Conservation (phyloP, 352 stramenopile species). For the Phytophthora hibernalis region DNA sequence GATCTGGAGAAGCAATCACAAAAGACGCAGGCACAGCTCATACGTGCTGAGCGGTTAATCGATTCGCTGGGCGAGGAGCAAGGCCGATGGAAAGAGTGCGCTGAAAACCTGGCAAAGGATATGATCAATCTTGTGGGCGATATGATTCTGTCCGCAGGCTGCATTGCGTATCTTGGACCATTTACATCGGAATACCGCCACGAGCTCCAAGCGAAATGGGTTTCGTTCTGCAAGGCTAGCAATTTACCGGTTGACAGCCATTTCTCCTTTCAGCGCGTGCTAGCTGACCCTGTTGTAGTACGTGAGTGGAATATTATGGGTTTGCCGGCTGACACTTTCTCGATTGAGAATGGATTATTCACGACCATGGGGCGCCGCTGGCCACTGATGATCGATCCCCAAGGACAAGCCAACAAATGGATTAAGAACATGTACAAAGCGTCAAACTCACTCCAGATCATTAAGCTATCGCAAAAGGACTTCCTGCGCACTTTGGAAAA, state of each 20-base stretch:
- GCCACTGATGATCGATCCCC: slow-evolving; percentile 95
- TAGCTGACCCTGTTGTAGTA: slow-evolving; percentile 88
- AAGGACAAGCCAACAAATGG: slow-evolving; percentile 95
- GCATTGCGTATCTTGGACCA: slow-evolving; percentile 93
- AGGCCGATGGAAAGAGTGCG: slow-evolving; percentile 89
- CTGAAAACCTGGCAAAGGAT: slow-evolving; percentile 74
- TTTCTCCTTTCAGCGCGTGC: slow-evolving; percentile 87
- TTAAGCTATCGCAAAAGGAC: slow-evolving; percentile 94
- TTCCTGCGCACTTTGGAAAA: slow-evolving; percentile 94
- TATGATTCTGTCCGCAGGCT: slow-evolving; percentile 92
- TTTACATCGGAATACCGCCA: slow-evolving; percentile 91
- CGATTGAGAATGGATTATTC: slow-evolving; percentile 94
- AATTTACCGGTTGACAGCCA: slow-evolving; percentile 84
- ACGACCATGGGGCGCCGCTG: slow-evolving; percentile 91
- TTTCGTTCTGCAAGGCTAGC: slow-evolving; percentile 79
- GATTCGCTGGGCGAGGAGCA: slow-evolving; percentile 92
- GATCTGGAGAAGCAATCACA: slow-evolving; percentile 91
- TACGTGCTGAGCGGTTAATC: slow-evolving; percentile 91
- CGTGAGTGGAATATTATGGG: slow-evolving; percentile 94
- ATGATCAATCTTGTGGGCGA: slow-evolving; percentile 94
- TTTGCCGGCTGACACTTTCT: slow-evolving; percentile 92
- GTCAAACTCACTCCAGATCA: slow-evolving; percentile 82
- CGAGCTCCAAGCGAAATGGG: slow-evolving; percentile 87
- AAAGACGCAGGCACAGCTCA: slow-evolving; percentile 89
- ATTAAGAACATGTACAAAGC: slow-evolving; percentile 94